phyloP scores from a whole-genome alignment of 202 grass and related monocot species.

The Setaria italica region DNA sequence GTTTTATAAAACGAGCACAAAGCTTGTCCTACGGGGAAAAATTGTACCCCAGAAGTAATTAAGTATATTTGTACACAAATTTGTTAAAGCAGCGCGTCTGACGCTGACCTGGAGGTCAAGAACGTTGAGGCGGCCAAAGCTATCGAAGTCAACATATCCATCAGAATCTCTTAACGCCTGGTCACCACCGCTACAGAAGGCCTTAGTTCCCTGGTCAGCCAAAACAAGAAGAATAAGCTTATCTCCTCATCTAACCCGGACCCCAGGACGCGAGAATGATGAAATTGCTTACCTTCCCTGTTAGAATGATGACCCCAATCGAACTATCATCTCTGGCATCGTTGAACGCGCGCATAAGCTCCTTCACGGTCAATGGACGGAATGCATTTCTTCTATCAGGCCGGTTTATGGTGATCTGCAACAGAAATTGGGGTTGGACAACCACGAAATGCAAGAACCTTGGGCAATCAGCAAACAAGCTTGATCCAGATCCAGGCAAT shows the following conservation, averaged over 20 bases:
- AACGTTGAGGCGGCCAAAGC: slow-evolving; percentile 90
- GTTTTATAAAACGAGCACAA: neutral
- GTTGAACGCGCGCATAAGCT: slow-evolving; percentile 88
- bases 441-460: neutral
- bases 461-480: neutral
- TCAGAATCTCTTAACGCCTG: slow-evolving; percentile 78
- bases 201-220: slow-evolving; percentile 65
- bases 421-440: neutral
- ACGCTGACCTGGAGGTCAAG: slow-evolving; percentile 84
- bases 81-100: neutral
- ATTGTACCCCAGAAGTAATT: neutral
- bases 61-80: neutral
- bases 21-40: neutral
- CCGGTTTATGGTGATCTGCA: slow-evolving; percentile 88
- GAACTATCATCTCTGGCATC: slow-evolving; percentile 84
- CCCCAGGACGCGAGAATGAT: neutral
- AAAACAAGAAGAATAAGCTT: slow-evolving; percentile 33
- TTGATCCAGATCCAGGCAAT: neutral
- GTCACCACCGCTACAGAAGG: slow-evolving; percentile 92
- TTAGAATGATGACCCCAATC: slow-evolving; percentile 83
- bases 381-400: slow-evolving; percentile 90
- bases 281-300: slow-evolving; percentile 63
- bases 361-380: slow-evolving; percentile 87
- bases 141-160: slow-evolving; percentile 96
- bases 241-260: neutral